phyloP scores from a whole-genome alignment of 169 alveolate species.

The Theileria annulata region DNA sequence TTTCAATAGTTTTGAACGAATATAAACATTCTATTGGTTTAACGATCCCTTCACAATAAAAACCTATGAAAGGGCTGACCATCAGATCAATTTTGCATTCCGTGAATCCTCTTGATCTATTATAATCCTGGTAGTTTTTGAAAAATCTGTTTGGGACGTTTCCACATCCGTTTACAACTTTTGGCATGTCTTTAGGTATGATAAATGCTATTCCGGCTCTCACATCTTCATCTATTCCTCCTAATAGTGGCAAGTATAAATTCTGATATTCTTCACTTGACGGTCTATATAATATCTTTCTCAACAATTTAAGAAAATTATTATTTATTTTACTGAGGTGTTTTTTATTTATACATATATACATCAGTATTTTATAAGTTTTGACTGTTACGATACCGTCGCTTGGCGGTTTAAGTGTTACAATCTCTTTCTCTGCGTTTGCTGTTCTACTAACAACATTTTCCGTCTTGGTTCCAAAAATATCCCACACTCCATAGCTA shows the following conservation, averaged over 20 bases:
- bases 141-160: slow-evolving; percentile 1
- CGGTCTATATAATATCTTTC: neutral
- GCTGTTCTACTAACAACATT: neutral
- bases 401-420: slow-evolving; percentile 4
- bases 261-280: neutral
- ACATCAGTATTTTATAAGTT: neutral
- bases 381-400: neutral
- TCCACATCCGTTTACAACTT: slow-evolving; percentile 20
- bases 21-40: slow-evolving; percentile 22
- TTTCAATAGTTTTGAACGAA: neutral
- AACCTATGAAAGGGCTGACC: slow-evolving; percentile 32
- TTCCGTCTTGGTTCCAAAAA: slow-evolving; percentile 8
- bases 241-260: neutral
- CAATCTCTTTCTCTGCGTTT: neutral
- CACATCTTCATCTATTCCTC: neutral
- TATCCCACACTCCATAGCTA: neutral
- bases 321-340: neutral
- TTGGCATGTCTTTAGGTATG: neutral
- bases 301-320: neutral
- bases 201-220: slow-evolving; percentile 25
- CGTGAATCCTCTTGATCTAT: neutral
- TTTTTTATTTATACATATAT: neutral
- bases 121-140: neutral
- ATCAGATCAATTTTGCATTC: slow-evolving; percentile 30
- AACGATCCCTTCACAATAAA: slow-evolving; percentile 37